Evolutionary conservation across 352 stramenopile genomes (phyloP).

Genomic region (Pythium coloratum): DNA sequence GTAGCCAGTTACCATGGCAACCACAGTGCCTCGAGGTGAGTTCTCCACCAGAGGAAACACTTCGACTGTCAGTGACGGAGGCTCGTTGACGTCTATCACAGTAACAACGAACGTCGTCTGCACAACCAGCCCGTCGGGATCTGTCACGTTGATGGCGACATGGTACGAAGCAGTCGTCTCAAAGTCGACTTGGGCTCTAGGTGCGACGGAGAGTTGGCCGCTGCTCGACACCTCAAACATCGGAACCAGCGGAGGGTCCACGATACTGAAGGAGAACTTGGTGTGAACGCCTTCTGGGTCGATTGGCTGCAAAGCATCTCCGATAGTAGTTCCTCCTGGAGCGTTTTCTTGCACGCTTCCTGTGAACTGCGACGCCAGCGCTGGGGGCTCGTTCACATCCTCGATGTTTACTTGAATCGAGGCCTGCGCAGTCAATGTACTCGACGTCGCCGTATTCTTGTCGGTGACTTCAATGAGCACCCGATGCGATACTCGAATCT

Average conservation of each 20-base stretch:
- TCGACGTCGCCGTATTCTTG: neutral
- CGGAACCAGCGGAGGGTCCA: neutral
- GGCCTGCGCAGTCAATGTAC: constrained; percentile 3
- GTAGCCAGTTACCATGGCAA: constrained; percentile 36
- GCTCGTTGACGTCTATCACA: constrained; percentile 37
- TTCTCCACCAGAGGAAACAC: constrained; percentile 42
- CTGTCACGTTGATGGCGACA: constrained; percentile 27
- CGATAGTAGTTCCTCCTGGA: constrained; percentile 9
- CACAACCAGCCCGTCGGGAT: constrained; percentile 23
- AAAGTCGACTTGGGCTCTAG: constrained; percentile 20
- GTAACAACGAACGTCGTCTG: constrained; percentile 22
- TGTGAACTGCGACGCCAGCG: constrained; percentile 1
- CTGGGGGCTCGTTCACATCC: constrained; percentile 32
- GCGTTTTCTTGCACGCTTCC: constrained; percentile 22
- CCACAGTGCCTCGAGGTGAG: constrained; percentile 36
- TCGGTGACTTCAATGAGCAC: constrained; percentile 24
- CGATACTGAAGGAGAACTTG: constrained; percentile 18
- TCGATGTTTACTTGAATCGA: constrained; percentile 22
- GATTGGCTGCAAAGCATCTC: constrained; percentile 12
- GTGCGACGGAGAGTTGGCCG: constrained; percentile 17
- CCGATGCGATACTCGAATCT: constrained; percentile 11
- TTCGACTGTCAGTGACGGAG: constrained; percentile 25
- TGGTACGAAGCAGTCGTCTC: constrained; percentile 22
- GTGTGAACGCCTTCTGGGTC: constrained; percentile 29
- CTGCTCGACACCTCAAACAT: constrained; percentile 11